Base-by-base conservation (phyloP, 2,329 filamentous ascomycete species). In the Gnomoniopsis smithogilvyi region DNA sequence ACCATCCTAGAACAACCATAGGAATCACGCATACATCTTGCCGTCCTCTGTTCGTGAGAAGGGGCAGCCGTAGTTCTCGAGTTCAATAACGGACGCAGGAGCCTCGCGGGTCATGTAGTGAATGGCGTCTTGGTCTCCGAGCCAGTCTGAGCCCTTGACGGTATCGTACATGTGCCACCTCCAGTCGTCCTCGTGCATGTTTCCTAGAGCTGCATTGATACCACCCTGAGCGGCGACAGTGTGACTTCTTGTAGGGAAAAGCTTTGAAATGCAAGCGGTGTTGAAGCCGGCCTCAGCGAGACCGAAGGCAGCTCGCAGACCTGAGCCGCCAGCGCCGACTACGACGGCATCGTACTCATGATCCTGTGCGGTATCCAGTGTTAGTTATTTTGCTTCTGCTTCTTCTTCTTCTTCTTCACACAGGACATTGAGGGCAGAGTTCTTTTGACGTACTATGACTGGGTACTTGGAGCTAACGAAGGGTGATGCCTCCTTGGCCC, bases 91-190 rank as follows among this genome's bases (percentile, higher is more conserved):
- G 67, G 90, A 94, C 62, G 89, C 87, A 36, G 93, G 92, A 63
- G 93, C 93, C 79, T 97, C 93, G 71, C 92, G 86, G 70, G 93
- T 97, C 93, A 97, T 97, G 81, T 97, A 97, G 79, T 97, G 93
- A 72, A 97, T 97, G 65, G 93, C 93, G 74, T 97, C 93, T 78
- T 97, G 93, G 76, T 97, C 93, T 76, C 93, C 93, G 54, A 97
- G 86, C 93, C 93, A 97, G 81, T 97, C 93, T 66, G 91, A 96
- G 66, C 93, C 93, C 83, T 97, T 97, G 73, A 97, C 93, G 47
- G 93, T 97, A 76, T 97, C 93, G 82, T 97, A 97, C 93, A 97
- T 97, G 80, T 97, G 93, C 93, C 93, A 97, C 82, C 92, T 88
- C 93, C 93, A 97, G 80, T 97, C 92, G 71, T 97, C 93, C 81